These are phyloP conservation scores for Annulohypoxylon nitens DNA, from an alignment of 495 filamentous ascomycete species.

Conservation along the genomic window DNA sequence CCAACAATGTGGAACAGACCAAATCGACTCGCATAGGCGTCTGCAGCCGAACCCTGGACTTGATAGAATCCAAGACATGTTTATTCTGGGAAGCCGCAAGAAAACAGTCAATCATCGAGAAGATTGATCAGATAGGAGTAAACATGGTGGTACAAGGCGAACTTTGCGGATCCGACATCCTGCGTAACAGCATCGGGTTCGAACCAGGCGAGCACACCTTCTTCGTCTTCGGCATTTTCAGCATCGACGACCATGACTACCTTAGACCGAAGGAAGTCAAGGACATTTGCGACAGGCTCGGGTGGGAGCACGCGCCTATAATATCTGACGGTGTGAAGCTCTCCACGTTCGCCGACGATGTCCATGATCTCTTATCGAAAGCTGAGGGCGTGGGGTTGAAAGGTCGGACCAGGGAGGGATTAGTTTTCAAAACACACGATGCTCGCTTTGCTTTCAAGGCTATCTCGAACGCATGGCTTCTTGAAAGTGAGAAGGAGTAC, in stretches of 20 bases:
- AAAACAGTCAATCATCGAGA: conserved; percentile 2
- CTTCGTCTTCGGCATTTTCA: conserved; percentile 2
- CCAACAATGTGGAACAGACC: neutral
- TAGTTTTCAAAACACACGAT: conserved; percentile 1
- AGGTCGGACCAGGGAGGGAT: neutral
- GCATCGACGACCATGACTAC: neutral
- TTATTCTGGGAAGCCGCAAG: neutral
- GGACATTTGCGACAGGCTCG: conserved; percentile 5
- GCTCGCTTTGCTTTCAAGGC: conserved; percentile 1
- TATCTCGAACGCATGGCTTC: conserved; percentile 7
- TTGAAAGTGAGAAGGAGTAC: neutral
- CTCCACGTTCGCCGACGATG: neutral
- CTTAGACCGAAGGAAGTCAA: neutral
- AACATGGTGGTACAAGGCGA: conserved; percentile 11
- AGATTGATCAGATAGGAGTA: neutral
- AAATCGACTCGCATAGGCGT: neutral
- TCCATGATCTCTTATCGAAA: neutral
- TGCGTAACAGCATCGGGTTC: neutral
- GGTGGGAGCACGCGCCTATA: conserved; percentile 8
- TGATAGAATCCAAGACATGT: neutral
- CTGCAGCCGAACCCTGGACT: neutral
- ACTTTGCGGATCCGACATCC: neutral
- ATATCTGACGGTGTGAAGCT: neutral
- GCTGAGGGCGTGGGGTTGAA: neutral
- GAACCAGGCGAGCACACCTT: conserved; percentile 7